These are phyloP conservation scores for Alternaria solani DNA, from an alignment of 2,329 filamentous ascomycete genomes.

Conservation along the genomic window DNA sequence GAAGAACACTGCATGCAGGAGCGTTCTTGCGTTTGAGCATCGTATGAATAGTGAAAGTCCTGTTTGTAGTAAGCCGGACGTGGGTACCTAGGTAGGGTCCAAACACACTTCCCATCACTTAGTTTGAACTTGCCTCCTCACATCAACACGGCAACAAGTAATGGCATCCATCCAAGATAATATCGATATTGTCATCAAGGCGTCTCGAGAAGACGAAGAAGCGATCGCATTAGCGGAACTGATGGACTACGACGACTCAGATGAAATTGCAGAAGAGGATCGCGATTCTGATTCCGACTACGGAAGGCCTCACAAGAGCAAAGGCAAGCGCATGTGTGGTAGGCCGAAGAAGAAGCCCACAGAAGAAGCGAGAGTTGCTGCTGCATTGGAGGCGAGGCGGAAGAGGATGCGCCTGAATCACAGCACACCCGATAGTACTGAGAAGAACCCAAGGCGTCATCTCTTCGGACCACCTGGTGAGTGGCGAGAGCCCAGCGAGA, in stretches of 20 bases:
- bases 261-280: background rate
- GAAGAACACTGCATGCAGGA: no score
- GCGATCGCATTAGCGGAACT: background rate
- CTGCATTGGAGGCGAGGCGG: background rate
- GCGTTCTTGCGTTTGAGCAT: no score
- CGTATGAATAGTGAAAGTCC: background rate
- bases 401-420: background rate
- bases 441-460: conserved; percentile 2
- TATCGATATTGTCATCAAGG: background rate
- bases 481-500: background rate
- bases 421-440: background rate
- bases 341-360: background rate
- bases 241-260: background rate
- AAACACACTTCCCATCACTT: background rate
- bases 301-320: background rate
- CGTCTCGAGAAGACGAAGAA: background rate
- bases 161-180: background rate
- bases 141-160: background rate
- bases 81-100: no score
- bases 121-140: background rate
- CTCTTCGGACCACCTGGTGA: background rate
- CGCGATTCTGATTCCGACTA: background rate
- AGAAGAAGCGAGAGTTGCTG: background rate
- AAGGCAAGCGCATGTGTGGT: background rate
- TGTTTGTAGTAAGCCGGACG: background rate